Base-by-base conservation (phyloP, 1,284 basidiomycete genomes). In the Xanthoconium separans region DNA sequence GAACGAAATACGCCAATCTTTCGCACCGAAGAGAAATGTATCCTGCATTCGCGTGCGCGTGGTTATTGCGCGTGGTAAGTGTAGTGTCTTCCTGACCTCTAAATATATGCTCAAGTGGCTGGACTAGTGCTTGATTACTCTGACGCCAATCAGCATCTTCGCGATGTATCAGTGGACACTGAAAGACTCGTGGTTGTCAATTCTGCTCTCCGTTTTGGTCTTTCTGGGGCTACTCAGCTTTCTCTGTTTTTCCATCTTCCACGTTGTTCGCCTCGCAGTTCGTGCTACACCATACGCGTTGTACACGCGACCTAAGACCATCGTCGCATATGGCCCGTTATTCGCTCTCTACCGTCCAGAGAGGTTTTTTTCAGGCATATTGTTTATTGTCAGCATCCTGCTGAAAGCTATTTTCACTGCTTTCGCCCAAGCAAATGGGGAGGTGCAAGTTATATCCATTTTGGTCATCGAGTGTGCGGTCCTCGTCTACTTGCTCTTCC, bases 151-250 rank as follows among this genome's bases (percentile, higher is more conserved):
- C 52, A 73, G 84, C 59, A 81, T 89, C 55, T 92, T 96, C 63
- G 76, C 82, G 8, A 83, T 96, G 66, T 93, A 88, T 71, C 93
- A 96, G 68, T 96, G 93, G 91, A 89, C 87, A 1, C 77, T 96
- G 55, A 79, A 81, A 55, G 92, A 95, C 69, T 94, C 92, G 0
- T 91, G 89, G 83, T 77, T 94, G 2, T 82, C 93, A 0, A 74
- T 80, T 48, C 69, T 90, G 12, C 73, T 92, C 24, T 84, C 89
- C 4, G 84, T 86, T 46, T 61, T 90, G 50, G 74, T 86, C 44
- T 76, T 93, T 65, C 70, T 92, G 44, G 76, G 71, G 2, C 73
- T 89, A 44, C 58, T 84, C 30, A 70, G 68, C 13, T 63, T 74
- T 56, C 65, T 87, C 31, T 58, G 72, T 22, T 79, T 78, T 60